phyloP scores from a whole-genome alignment of 257 asterid genomes.

The Przewalskia tangutica region DNA sequence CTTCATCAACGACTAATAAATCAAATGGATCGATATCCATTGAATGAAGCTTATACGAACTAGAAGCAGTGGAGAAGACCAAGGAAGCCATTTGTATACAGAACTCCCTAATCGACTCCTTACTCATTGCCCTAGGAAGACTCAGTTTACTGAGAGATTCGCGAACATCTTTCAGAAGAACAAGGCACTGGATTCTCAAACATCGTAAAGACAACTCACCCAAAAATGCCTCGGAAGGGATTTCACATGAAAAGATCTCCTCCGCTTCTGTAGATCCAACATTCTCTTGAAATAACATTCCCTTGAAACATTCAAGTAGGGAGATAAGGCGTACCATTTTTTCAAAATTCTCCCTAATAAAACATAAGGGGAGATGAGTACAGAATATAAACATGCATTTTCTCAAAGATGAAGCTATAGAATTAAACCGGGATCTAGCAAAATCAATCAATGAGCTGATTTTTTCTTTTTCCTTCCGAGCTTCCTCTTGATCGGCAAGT shows the following conservation, averaged over 20 bases:
- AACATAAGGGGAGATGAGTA: constrained; percentile 1
- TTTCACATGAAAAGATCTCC: background rate
- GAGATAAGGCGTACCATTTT: background rate
- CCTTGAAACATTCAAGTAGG: background rate
- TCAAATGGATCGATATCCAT: constrained; percentile 4
- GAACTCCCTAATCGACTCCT: background rate
- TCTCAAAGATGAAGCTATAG: background rate
- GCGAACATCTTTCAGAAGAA: background rate
- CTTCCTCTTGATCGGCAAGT: background rate
- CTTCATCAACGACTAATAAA: constrained; percentile 12
- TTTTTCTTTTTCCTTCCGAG: background rate
- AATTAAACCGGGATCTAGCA: background rate
- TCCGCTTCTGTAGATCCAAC: background rate
- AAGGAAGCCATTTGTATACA: background rate
- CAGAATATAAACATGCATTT: constrained; percentile 3
- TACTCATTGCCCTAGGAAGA: background rate
- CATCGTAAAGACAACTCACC: background rate
- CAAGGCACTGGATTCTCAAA: constrained; percentile 5
- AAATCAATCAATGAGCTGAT: constrained; percentile 3
- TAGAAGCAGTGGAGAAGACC: constrained; percentile 8
- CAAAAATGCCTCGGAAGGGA: background rate
- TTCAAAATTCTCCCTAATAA: constrained; percentile 3
- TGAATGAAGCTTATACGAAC: constrained; percentile 9
- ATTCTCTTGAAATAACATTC: background rate
- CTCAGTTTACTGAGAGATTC: background rate